Percentiles rank a stretch among this genome's conserved stretches.
These are phyloP conservation scores for Globisporangium nunn DNA, from an alignment of 352 stramenopile species.

Conservation along the genomic window DNA sequence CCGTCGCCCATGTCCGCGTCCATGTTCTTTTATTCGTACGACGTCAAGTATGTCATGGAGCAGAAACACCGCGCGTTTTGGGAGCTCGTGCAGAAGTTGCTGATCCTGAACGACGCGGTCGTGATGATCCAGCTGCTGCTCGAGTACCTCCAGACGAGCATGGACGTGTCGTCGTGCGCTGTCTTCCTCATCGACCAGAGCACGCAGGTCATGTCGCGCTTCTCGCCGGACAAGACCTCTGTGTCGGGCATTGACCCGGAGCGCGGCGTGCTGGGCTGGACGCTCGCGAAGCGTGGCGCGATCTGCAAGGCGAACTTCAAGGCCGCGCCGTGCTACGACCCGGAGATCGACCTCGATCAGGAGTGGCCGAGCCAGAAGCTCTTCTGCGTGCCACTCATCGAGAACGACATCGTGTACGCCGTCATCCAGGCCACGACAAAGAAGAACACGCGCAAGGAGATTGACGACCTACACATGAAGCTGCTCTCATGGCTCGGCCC, in stretches of 20 bases:
- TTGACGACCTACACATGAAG: slow-evolving; percentile 65
- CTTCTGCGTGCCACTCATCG: slow-evolving; percentile 60
- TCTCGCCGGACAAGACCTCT: slow-evolving; percentile 38
- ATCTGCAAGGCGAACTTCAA: slow-evolving; percentile 39
- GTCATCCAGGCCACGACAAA: slow-evolving; percentile 64
- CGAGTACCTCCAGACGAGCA: slow-evolving; percentile 53
- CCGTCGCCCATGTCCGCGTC: slow-evolving; percentile 7
- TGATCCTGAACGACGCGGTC: slow-evolving; percentile 66
- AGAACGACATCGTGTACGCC: slow-evolving; percentile 73
- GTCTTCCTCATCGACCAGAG: slow-evolving; percentile 76
- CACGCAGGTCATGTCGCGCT: slow-evolving; percentile 69
- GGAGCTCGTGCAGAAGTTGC: slow-evolving; percentile 61
- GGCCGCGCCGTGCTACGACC: slow-evolving; percentile 42
- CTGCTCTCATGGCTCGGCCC: slow-evolving; percentile 71
- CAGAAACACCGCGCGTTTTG: slow-evolving; percentile 73
- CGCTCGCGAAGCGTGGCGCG: slow-evolving; percentile 24
- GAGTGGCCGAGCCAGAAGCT: slow-evolving; percentile 55
- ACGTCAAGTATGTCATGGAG: slow-evolving; percentile 36
- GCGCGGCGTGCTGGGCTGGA: slow-evolving; percentile 46
- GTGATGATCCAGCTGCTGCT: slow-evolving; percentile 67
- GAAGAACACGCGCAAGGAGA: slow-evolving; percentile 21
- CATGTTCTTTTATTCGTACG: slow-evolving; percentile 14
- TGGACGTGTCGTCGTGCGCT: slow-evolving; percentile 39
- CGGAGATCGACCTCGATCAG: slow-evolving; percentile 57
- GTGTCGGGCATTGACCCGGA: slow-evolving; percentile 43